Base-by-base conservation (phyloP, 495 filamentous ascomycete species). In the Penicillium daleae region DNA sequence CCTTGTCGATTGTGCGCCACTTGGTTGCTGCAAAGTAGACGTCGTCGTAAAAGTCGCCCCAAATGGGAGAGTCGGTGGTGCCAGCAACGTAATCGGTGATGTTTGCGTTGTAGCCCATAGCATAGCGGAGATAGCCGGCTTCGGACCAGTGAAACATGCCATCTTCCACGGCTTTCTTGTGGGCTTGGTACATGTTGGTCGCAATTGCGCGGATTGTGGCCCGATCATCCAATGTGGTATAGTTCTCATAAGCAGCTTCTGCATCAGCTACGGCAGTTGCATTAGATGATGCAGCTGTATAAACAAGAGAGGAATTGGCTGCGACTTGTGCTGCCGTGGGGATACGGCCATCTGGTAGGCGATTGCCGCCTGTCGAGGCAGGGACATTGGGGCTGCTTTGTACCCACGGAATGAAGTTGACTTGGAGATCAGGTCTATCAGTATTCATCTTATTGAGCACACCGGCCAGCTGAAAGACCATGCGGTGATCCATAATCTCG, bases 391-490 rank as follows among this genome's bases (percentile, higher is more conserved):
- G 69, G 48, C 71, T 81, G 19, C 64, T 77, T 65, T 91, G 85
- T 32, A 85, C 72, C 81, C 84, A 91, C 0, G 81, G 81, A 40
- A 90, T 89, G 62, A 91, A 91, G 50, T 89, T 83, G 37, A 91
- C 84, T 37, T 75, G 75, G 6, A 85, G 77, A 22, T 83, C 78
- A 13, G 80, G 76, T 50, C 80, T 57, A 59, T 82, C 59, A 6
- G 67, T 69, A 70, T 90, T 89, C 63, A 87, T 73, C 49, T 69
- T 62, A 67, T 90, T 90, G 62, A 90, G 74, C 53, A 81, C 77
- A 2, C 74, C 80, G 6, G 79, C 87, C 4, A 90, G 75, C 70
- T 89, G 85, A 67, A 89, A 90, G 1, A 89, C 82, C 71, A 89
- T 78, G 54, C 81, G 81, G 65, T 88, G 85, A 65, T 87, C 85